A percentile compares a stretch with the other conserved stretches of the same genome.
Conservation (phyloP, 2,329 filamentous ascomycete genomes). For the Fusarium succisae region DNA sequence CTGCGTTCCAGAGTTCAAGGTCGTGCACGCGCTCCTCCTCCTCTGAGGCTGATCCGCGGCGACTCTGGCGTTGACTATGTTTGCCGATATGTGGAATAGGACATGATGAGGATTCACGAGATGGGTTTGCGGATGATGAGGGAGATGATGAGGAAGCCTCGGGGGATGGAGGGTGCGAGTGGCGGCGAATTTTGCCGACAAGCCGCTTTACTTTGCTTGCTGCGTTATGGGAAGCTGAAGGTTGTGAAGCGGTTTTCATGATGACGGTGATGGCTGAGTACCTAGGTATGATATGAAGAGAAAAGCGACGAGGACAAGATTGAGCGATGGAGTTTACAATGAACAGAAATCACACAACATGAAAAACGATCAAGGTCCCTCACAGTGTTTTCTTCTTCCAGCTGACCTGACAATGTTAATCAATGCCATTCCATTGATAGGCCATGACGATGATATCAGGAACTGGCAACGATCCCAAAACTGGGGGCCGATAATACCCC, state of each 20-base stretch:
- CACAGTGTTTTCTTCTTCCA: background rate
- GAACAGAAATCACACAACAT: background rate
- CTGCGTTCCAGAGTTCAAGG: slow-evolving; percentile 48
- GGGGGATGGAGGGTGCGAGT: slow-evolving; percentile 20
- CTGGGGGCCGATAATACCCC: slow-evolving; percentile 3
- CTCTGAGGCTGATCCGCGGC: slow-evolving; percentile 17
- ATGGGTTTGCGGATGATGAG: slow-evolving; percentile 19
- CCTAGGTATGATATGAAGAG: background rate
- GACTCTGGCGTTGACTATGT: slow-evolving; percentile 19
- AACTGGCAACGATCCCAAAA: slow-evolving; percentile 6
- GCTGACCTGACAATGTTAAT: slow-evolving; percentile 11
- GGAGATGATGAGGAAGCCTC: slow-evolving; percentile 16
- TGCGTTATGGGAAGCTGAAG: slow-evolving; percentile 16
- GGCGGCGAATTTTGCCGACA: slow-evolving; percentile 36
- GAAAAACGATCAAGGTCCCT: background rate
- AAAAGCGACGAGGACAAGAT: background rate
- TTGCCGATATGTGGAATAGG: slow-evolving; percentile 17
- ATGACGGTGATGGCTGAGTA: background rate
- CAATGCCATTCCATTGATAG: slow-evolving; percentile 8
- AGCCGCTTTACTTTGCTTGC: slow-evolving; percentile 35
- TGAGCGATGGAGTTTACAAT: background rate
- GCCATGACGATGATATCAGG: slow-evolving; percentile 35
- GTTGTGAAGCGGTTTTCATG: slow-evolving; percentile 28
- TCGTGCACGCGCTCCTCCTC: slow-evolving; percentile 34
- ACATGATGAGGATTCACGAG: slow-evolving; percentile 27